Percentiles rank a stretch among this genome's conserved stretches.
Conservation (phyloP, 139 green algal genomes). For the Closterium sp. region DNA sequence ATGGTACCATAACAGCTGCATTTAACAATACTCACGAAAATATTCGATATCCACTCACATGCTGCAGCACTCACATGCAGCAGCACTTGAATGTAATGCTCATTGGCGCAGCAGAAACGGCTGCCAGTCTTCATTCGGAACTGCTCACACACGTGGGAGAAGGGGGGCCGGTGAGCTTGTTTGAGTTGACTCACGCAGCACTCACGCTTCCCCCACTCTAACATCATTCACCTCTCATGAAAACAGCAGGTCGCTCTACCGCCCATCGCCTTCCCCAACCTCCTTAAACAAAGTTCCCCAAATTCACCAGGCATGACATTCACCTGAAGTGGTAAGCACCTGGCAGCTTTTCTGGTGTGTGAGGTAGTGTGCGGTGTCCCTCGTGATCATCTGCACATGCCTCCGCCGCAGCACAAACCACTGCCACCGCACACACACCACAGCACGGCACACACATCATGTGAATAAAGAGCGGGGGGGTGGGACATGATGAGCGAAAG, state of each 20-base stretch:
- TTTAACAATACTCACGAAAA: neutral
- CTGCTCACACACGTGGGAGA: neutral
- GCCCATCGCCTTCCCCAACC: too few relatives aligned
- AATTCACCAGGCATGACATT: too few relatives aligned
- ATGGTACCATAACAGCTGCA: neutral
- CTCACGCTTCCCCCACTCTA: too few relatives aligned
- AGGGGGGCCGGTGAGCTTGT: neutral
- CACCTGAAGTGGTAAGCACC: neutral
- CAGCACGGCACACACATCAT: neutral
- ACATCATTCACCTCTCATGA: too few relatives aligned
- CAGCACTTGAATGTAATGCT: neutral
- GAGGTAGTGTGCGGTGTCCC: neutral
- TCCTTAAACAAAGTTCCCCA: too few relatives aligned
- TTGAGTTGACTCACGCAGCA: neutral
- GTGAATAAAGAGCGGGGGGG: too few relatives aligned
- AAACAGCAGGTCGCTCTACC: too few relatives aligned
- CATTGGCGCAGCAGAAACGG: neutral
- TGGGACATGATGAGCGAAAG: neutral
- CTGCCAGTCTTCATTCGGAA: neutral
- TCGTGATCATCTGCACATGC: neutral
- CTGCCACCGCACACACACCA: neutral
- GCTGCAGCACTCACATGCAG: neutral
- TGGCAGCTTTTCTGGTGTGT: neutral
- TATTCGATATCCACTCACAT: neutral
- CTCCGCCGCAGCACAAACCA: neutral